These are phyloP conservation scores for Eucalyptus camaldulensis DNA, from an alignment of 345 rosid genomes.

Conservation along the genomic window DNA sequence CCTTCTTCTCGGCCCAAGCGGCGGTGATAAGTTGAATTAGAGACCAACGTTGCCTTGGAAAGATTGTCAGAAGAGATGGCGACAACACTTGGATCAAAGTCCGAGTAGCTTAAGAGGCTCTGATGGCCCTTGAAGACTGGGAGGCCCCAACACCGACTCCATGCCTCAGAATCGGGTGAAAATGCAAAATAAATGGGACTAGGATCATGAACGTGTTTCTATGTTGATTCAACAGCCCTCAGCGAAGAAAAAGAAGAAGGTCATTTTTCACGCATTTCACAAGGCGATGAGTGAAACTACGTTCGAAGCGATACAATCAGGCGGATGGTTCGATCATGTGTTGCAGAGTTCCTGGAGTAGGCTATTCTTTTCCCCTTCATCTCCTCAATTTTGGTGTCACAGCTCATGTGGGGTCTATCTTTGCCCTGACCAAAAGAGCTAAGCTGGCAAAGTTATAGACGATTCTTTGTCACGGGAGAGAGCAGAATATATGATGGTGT, in stretches of 20 bases:
- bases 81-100: background rate
- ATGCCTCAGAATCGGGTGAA: background rate
- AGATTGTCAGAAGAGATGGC: background rate
- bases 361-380: background rate
- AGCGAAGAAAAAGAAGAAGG: background rate
- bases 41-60: background rate
- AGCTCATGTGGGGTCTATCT: background rate
- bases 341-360: background rate
- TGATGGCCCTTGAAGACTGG: background rate
- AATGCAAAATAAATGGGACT: background rate
- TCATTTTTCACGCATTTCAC: background rate
- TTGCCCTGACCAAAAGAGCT: background rate
- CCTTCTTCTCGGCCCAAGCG: background rate
- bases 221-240: background rate
- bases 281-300: background rate
- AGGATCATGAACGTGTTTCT: background rate
- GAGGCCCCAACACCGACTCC: background rate
- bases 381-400: background rate
- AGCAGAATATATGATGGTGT: background rate
- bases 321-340: constrained; percentile 4
- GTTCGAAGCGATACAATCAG: background rate
- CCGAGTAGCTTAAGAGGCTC: background rate
- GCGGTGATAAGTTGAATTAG: background rate
- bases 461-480: background rate
- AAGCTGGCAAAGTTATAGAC: background rate